Evolutionary conservation across 2,329 filamentous ascomycete species (phyloP), one percentile per base, ranked within the genome.

Genomic region (Monosporascus sp.): DNA sequence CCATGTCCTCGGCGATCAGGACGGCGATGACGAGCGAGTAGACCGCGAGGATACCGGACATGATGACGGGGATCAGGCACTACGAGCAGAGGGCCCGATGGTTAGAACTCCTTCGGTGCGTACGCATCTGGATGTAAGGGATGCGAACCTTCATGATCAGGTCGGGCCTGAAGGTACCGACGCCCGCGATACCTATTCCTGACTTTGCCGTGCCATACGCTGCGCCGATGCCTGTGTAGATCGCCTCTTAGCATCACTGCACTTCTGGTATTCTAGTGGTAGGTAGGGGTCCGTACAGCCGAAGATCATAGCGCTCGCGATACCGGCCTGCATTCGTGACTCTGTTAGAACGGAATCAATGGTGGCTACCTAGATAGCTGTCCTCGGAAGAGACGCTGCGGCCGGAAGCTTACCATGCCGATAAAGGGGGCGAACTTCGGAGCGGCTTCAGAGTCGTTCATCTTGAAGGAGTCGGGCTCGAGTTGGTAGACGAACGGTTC

Each of bases 1-100:
- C 81, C 70, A 97, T 85, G 71, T 96, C 91, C 72, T 91, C 88
- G 52, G 91, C 90, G 70, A 99, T 99, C 63, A 99, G 84, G 67
- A 99, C 94, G 18, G 93, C 89, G 63, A 99, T 92, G 66, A 99
- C 94, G 63, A 99, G 88, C 50, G 92, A 90, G 76, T 99, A 99
- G 62, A 99, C 94, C 54, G 94, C 94, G 67, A 99, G 91, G 70
- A 99, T 99, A 84, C 94, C 94, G 64, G 94, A 96, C 94, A 99
- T 99, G 78, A 99, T 87, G 61, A 94, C 89, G 58, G 89, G 89
- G 63, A 93, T 92, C 51, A 93, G 77, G 53, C 87, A 92, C 88
- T 91, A 63, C 7, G 18, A 14, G 46, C 7, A 18, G 8, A 20
- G 22, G 5, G 14, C 15, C 22, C 20, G 38, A 49, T 41, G 18